Conservation (phyloP, 1,139 yeast genomes). For the Casaregolazyma suthepensis region DNA sequence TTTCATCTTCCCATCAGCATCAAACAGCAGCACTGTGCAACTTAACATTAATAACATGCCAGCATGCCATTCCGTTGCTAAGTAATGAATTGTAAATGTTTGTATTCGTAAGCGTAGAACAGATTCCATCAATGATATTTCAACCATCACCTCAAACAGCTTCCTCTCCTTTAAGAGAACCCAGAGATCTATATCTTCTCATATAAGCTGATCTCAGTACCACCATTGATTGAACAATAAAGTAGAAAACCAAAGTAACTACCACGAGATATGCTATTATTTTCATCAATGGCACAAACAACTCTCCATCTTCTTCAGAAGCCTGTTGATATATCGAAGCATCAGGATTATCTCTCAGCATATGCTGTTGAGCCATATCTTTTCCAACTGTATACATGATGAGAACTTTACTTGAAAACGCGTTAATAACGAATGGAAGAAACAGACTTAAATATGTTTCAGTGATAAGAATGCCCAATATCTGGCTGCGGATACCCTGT, state of each 20-base stretch:
- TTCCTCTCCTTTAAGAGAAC: neutral
- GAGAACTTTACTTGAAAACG: too few relatives aligned
- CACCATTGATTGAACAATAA: neutral
- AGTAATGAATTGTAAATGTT: neutral
- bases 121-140: too few relatives aligned
- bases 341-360: slow-evolving; percentile 10
- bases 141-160: neutral
- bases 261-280: neutral
- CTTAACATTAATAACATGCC: neutral
- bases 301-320: neutral
- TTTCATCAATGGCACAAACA: neutral
- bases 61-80: neutral
- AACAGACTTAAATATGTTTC: neutral
- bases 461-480: neutral
- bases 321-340: neutral
- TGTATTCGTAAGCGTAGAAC: neutral
- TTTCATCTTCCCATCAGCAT: neutral
- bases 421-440: too few relatives aligned
- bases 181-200: neutral
- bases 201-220: neutral
- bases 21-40: neutral
- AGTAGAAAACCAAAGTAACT: neutral
- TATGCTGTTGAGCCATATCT: slow-evolving; percentile 14
- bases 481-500: too few relatives aligned
- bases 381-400: slow-evolving; percentile 12